Base-by-base conservation (phyloP, 176 grass and related monocot species). In the Hsuehochloa calcarea region DNA sequence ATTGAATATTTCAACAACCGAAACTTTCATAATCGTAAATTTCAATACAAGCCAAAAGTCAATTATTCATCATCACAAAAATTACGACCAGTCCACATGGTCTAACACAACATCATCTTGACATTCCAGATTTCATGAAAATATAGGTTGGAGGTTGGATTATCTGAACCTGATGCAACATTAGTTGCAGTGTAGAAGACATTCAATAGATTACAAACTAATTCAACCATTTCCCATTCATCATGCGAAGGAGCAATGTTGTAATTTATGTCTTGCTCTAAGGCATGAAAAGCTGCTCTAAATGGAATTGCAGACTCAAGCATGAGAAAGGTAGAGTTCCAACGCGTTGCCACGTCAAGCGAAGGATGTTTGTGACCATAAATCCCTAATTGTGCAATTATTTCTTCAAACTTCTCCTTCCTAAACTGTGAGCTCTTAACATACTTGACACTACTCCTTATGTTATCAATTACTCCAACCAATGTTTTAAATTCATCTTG, bases 211-310 rank as follows among this genome's bases (percentile, higher is more conserved):
- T 3, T 10, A 44, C 43, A 10, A 44, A 11, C 8, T 10, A 3
- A 44, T 44, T 44, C 0, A 44, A 10, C 10, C 43, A 34, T 34
- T 34, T 34, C 49, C 40, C 72, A 22, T 0, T 22, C 17, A n/a
- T n/a, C 17, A 55, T 3, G 0, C 0, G 29, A n/a, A 0, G 50
- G 50, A 20, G 4, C 54, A 11, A 22, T 1, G 0, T n/a, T n/a
- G 10, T 56, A 75, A 4, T 39, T 39, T 0, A 11, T 0, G 9
- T 58, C 50, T 1, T 75, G 7, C 0, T 14, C 19, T 1, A 76
- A 39, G 19, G 13, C 52, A 1, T 1, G 19, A 58, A 76, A 59
- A 23, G 74, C 19, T 6, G 22, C 10, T 5, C 3, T 52, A 31
- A 52, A 31, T 31, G 46, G 71, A 2, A 74, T 0, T 3, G 71